A percentile compares a stretch with the other conserved stretches of the same genome.
These are phyloP conservation scores for Geranium incanum DNA, from an alignment of 441 rosid species.

Conservation along the genomic window DNA sequence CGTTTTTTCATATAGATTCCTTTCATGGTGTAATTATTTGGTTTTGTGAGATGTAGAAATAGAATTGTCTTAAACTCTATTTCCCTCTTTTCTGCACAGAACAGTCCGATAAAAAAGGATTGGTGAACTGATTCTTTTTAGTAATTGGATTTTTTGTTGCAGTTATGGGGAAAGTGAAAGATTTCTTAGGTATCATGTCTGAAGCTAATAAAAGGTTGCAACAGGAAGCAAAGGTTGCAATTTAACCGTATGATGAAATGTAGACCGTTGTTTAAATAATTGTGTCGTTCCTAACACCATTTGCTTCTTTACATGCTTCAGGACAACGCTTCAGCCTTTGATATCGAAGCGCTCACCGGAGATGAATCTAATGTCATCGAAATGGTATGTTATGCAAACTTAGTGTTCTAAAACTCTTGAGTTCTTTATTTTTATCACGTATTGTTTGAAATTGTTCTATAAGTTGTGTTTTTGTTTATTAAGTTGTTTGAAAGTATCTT, in stretches of 20 bases:
- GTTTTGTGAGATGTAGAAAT: background rate
- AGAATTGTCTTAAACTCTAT: background rate
- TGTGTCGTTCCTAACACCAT: background rate
- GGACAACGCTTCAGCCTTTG: conserved; percentile 48
- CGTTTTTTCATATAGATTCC: background rate
- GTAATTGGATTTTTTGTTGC: conserved; percentile 9
- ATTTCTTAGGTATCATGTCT: conserved; percentile 57
- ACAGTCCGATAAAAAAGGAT: background rate
- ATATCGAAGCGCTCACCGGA: conserved; percentile 60
- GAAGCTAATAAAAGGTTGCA: conserved; percentile 62
- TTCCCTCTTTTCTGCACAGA: background rate
- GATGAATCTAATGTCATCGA: conserved; percentile 62
- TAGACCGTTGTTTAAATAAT: background rate
- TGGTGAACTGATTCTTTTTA: background rate
- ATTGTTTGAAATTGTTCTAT: too few species aligned
- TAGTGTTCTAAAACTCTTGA: too few species aligned
- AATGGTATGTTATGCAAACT: conserved; percentile 33
- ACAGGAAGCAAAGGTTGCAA: conserved; percentile 42
- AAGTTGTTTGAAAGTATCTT: too few species aligned
- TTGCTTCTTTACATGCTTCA: conserved; percentile 11
- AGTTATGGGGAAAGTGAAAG: conserved; percentile 66
- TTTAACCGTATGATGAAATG: background rate
- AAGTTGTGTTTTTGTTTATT: too few species aligned
- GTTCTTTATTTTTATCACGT: too few species aligned
- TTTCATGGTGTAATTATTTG: background rate